Percentiles rank a stretch among this genome's conserved stretches.
These are phyloP conservation scores for Leishmania lainsoni DNA, from an alignment of 208 protist genomes.

Conservation along the genomic window DNA sequence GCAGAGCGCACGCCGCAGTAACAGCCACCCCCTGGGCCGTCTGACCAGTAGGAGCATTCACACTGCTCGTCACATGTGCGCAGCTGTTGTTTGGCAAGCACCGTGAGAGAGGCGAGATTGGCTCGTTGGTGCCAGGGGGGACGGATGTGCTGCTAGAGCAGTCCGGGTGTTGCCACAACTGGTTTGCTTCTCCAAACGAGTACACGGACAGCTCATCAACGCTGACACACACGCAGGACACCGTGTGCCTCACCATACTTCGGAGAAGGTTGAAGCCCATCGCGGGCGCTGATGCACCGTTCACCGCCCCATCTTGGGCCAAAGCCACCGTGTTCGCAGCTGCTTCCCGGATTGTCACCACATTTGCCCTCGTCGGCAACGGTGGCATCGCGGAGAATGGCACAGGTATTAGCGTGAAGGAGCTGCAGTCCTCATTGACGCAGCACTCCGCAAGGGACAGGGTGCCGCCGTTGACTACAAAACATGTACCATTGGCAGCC, in stretches of 20 bases:
- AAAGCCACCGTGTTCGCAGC: background rate
- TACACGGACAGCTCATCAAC: constrained; percentile 79
- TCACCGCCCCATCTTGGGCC: background rate
- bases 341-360: background rate
- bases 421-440: constrained; percentile 71
- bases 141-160: background rate
- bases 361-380: background rate
- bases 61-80: background rate
- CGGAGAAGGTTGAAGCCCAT: constrained; percentile 13
- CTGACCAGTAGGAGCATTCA: background rate
- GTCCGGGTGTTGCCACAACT: constrained; percentile 26
- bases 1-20: background rate
- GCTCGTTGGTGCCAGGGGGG: background rate
- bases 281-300: background rate
- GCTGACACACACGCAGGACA: constrained; percentile 71
- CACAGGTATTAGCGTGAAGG: constrained; percentile 69
- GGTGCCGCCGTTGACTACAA: constrained; percentile 51
- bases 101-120: constrained; percentile 14
- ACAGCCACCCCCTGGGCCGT: background rate
- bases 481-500: constrained; percentile 65
- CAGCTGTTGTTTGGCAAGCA: background rate
- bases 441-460: constrained; percentile 53
- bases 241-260: constrained; percentile 25
- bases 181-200: constrained; percentile 52
- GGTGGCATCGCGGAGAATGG: constrained; percentile 29